Evolutionary conservation across 225 moss, liverwort and hornwort genomes (phyloP), one percentile per base, ranked within the genome.

Genomic region (Climacium dendroides): DNA sequence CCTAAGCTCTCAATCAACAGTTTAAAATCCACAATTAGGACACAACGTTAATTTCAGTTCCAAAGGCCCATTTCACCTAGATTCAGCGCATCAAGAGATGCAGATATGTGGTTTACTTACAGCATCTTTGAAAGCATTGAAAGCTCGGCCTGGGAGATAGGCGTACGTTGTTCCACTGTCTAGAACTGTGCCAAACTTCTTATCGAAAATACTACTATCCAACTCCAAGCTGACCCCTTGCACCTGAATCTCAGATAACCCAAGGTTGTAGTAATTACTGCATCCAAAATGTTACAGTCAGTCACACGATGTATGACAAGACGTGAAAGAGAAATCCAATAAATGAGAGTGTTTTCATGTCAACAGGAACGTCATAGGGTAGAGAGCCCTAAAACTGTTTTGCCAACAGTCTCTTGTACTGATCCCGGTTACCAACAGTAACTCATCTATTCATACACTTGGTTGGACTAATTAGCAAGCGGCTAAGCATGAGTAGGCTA

Each of bases 81-180:
- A 63, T 79, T 41, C 39, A 66, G 66, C 43, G 30, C 73, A 43
- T 73, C 41, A 59, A 63, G 29, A 89, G 39, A 41, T 62, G 55
- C 54, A 76, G 59, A 80, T 84, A 71, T 45, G 29, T 19, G 74
- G 66, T 57, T 60, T 83, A 76, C 90, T 94, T 92, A 97, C 95
- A 92, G 96, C 97, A 83, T 91, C 89, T 81, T 90, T 95, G 90
- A 98, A 98, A 80, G 94, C 92, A 74, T 90, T 86, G 84, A 96
- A 98, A 64, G 98, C 98, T 89, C 58, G 87, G 74, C 88, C 92
- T 18, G 98, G 98, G 35, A 98, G 91, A 90, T 98, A 98, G 16
- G 96, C 96, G 86, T 96, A 98, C n/a, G 98, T 98, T 48, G 98
- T 98, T 50, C 98, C 98, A 88, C 98, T 98, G 88, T 98, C 98